Conservation (phyloP, 495 filamentous ascomycete genomes). For the Lepraria neglecta region DNA sequence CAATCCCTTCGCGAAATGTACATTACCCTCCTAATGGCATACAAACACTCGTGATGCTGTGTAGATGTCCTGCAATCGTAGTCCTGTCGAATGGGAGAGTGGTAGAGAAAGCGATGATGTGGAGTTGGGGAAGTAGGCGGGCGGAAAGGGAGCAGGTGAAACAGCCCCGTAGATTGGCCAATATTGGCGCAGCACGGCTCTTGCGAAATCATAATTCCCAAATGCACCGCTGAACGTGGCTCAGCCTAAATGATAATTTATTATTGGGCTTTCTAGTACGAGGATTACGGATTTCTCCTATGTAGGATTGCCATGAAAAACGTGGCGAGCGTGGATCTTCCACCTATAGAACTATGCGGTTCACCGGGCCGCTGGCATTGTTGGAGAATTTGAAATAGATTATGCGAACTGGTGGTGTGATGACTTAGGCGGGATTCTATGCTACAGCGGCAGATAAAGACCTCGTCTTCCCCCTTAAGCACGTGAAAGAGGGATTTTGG, state of each 20-base stretch:
- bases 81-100: neutral
- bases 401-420: neutral
- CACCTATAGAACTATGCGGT: no score
- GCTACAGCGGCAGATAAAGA: neutral
- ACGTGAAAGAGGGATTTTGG: neutral
- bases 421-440: neutral
- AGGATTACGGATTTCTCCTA: neutral
- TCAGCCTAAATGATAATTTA: neutral
- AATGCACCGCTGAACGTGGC: conserved; percentile 5
- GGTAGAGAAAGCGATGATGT: conserved; percentile 7
- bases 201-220: neutral
- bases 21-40: neutral
- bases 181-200: conserved; percentile 11
- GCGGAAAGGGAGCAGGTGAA: conserved; percentile 19
- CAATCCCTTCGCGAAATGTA: neutral
- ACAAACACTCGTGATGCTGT: neutral
- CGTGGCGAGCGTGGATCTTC: neutral
- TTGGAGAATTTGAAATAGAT: neutral
- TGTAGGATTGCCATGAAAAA: neutral
- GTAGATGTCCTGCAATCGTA: neutral
- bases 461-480: neutral
- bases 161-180: conserved; percentile 16
- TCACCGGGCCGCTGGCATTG: neutral
- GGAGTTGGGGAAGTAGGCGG: neutral
- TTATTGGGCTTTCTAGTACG: neutral